Base-by-base conservation (phyloP, 2,329 filamentous ascomycete genomes). In the Scedosporium minutisporum region DNA sequence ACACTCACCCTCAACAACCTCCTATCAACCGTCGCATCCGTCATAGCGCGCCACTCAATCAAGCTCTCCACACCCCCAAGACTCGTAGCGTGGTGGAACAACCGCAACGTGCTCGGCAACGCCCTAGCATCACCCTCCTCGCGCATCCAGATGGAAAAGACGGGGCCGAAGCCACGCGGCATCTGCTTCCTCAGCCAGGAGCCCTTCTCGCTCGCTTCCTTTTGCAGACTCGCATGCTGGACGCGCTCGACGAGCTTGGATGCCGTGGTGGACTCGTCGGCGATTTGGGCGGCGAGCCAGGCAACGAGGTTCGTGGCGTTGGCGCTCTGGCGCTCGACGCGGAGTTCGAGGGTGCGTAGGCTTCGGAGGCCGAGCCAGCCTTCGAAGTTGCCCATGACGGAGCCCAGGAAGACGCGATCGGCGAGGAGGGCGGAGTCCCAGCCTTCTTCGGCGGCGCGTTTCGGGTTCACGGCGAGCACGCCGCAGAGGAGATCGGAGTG, bases 21-120 rank as follows among this genome's bases (percentile, higher is more conserved):
- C 70, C 80, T 83, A 71, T 96, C 90, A 46, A 96, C 87, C 1
- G 73, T 79, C 3, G 75, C 69, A 78, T 99, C 95, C 64, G 87
- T 88, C 91, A 99, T 95, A 58, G 89, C 85, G 64, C 95, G 82
- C 95, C 95, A 99, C 82, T 99, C 95, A 68, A 99, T 93, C 78
- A 97, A 76, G 70, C 91, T 95, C 82, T 97, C 95, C 9, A 97
- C 91, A 4, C 95, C 93, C 2, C 95, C 95, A 29, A 97, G 76
- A 73, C 90, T 96, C 2, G 95, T 99, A 5, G 95, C 95, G 75
- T 99, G 95, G 69, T 96, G 91, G 78, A 97, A 97, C 55, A 96
- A 81, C 2, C 80, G 72, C 72, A 97, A 76, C 73, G 90, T 89
- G 70, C 87, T 89, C 3, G 95, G 95, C 66, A 99, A 75, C 33